Evolutionary conservation across 495 filamentous ascomycete species (phyloP).

Genomic region (Collariella sp.): DNA sequence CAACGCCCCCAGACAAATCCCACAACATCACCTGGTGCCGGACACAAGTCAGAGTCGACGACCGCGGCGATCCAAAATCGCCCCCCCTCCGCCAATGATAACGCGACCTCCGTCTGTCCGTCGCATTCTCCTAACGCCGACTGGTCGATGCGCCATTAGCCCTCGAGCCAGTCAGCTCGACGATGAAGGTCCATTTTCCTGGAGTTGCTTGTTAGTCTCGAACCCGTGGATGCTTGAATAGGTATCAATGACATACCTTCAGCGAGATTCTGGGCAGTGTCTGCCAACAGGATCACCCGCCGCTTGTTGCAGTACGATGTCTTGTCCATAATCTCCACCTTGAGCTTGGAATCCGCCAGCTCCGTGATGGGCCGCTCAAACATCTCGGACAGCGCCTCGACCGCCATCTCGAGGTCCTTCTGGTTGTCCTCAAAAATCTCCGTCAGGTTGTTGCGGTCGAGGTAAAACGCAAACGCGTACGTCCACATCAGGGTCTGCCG

Average conservation of each 20-base stretch:
- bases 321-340: constrained; percentile 97
- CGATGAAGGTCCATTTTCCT: constrained; percentile 43
- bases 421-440: constrained; percentile 99
- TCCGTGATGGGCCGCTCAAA: constrained; percentile 91
- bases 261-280: constrained; percentile 85
- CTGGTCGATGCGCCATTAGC: constrained; percentile 16
- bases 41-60: neutral
- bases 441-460: constrained; percentile 88
- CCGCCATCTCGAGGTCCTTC: constrained; percentile 93
- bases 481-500: constrained; percentile 98
- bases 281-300: constrained; percentile 76
- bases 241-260: constrained; percentile 56
- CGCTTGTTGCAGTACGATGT: constrained; percentile 92
- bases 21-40: no score
- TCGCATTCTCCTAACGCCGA: constrained; percentile 7
- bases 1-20: neutral
- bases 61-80: neutral
- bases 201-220: constrained; percentile 4
- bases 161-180: constrained; percentile 26
- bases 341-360: constrained; percentile 60
- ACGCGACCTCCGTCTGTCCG: no score
- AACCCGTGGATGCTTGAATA: neutral
- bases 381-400: constrained; percentile 91
- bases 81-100: neutral
- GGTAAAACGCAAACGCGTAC: constrained; percentile 95